Conservation (phyloP, 75 land plant species). For the Picea sitchensis region DNA sequence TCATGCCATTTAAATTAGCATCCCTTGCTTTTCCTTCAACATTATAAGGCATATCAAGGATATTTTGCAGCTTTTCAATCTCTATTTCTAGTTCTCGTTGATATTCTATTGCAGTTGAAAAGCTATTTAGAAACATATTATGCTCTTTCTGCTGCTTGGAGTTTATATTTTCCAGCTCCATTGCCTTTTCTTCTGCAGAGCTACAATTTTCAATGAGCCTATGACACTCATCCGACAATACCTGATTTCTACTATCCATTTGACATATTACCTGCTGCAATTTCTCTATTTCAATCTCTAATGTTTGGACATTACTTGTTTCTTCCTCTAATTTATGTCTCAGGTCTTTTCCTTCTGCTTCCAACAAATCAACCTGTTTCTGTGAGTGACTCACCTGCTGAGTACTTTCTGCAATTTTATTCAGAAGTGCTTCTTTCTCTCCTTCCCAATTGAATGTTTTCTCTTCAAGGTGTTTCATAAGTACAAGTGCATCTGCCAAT, state of each 20-base stretch:
- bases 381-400: conserved; percentile 19
- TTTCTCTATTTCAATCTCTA: conserved; percentile 30
- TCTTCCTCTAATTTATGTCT: conserved; percentile 32
- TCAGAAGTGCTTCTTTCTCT: conserved; percentile 29
- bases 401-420: conserved; percentile 27
- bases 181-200: conserved; percentile 17
- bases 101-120: conserved; percentile 15
- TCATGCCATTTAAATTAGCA: conserved; percentile 15
- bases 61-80: conserved; percentile 14
- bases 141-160: conserved; percentile 12
- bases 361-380: conserved; percentile 24
- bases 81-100: conserved; percentile 20
- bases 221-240: conserved; percentile 20
- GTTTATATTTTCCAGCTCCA: conserved; percentile 21
- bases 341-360: conserved; percentile 17
- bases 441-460: conserved; percentile 14
- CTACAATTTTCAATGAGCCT: conserved; percentile 19
- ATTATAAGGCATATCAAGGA: conserved; percentile 21
- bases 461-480: conserved; percentile 21
- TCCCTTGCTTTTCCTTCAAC: background rate
- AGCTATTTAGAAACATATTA: conserved; percentile 12
- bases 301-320: conserved; percentile 15
- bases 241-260: conserved; percentile 19
- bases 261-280: conserved; percentile 27
- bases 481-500: conserved; percentile 21